Evolutionary conservation across 106 monocot genomes (phyloP).

Genomic region (Hemerocallis citrina): DNA sequence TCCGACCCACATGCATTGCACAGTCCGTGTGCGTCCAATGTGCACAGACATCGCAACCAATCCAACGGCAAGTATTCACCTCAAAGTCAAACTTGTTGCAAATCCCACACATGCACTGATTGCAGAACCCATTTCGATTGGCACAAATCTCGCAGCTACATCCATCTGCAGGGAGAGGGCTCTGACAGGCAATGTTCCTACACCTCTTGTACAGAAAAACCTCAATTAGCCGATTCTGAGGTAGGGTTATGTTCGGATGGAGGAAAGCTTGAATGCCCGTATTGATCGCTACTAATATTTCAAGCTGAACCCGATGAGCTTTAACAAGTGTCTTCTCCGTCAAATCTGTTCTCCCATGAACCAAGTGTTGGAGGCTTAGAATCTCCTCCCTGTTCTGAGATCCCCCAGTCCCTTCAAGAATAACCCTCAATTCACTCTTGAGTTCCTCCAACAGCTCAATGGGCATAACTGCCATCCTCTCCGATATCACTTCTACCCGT

Average conservation of each 20-base stretch:
- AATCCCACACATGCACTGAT: constrained; percentile 93
- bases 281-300: constrained; percentile 88
- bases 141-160: constrained; percentile 77
- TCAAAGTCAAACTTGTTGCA: constrained; percentile 99
- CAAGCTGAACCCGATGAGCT: constrained; percentile 78
- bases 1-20: constrained; percentile 74
- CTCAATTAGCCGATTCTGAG: constrained; percentile 69
- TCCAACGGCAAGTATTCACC: constrained; percentile 99
- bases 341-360: constrained; percentile 66
- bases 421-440: constrained; percentile 66
- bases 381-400: constrained; percentile 81
- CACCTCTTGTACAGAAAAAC: constrained; percentile 89
- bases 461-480: constrained; percentile 60
- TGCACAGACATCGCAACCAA: constrained; percentile 90
- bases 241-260: constrained; percentile 76
- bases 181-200: constrained; percentile 91
- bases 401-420: constrained; percentile 85
- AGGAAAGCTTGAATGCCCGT: constrained; percentile 95
- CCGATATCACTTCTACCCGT: constrained; percentile 64
- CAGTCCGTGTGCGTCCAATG: constrained; percentile 99
- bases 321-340: constrained; percentile 44
- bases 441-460: constrained; percentile 80
- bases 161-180: constrained; percentile 80
- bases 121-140: constrained; percentile 82
- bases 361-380: constrained; percentile 67